Conservation (phyloP, 371 early-diverging fungal genomes). For the Batrachochytrium dendrobatidis region DNA sequence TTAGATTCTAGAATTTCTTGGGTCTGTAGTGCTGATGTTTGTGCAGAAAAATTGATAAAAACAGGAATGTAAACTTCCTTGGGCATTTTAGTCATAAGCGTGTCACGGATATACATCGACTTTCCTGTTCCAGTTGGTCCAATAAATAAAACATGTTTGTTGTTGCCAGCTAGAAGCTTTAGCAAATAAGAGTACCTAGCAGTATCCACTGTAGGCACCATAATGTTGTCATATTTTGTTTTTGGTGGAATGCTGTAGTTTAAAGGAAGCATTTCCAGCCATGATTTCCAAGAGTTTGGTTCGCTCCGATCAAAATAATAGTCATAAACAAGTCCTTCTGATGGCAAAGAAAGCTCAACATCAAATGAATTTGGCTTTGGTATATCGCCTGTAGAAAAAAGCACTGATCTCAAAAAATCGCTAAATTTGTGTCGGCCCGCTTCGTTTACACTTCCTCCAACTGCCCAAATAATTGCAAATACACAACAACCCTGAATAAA, state of each 20-base stretch:
- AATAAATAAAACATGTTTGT: conserved; percentile 40
- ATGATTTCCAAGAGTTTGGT: conserved; percentile 32
- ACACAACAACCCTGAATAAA: conserved; percentile 33
- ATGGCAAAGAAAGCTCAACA: conserved; percentile 12
- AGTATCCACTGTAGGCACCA: conserved; percentile 48
- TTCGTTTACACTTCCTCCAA: conserved; percentile 37
- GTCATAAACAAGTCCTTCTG: conserved; percentile 37
- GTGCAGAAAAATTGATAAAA: conserved; percentile 47
- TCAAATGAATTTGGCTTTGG: conserved; percentile 24
- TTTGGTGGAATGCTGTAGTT: conserved; percentile 37
- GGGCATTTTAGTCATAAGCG: conserved; percentile 33
- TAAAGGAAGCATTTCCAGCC: conserved; percentile 32
- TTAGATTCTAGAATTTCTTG: conserved; percentile 48
- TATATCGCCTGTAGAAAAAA: conserved; percentile 9
- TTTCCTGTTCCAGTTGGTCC: conserved; percentile 50
- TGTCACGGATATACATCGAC: conserved; percentile 43
- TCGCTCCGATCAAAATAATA: conserved; percentile 32
- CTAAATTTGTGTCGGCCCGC: conserved; percentile 33
- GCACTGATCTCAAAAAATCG: conserved; percentile 16
- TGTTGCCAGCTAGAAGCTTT: conserved; percentile 30
- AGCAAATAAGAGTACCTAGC: conserved; percentile 40
- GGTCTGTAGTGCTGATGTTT: conserved; percentile 45
- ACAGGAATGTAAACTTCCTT: conserved; percentile 37
- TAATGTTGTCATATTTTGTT: conserved; percentile 42
- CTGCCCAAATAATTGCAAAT: conserved; percentile 35